A percentile compares a stretch with the other conserved stretches of the same genome.
phyloP scores from a whole-genome alignment of 2,329 filamentous ascomycete species.

The Aureobasidium leucospermi region DNA sequence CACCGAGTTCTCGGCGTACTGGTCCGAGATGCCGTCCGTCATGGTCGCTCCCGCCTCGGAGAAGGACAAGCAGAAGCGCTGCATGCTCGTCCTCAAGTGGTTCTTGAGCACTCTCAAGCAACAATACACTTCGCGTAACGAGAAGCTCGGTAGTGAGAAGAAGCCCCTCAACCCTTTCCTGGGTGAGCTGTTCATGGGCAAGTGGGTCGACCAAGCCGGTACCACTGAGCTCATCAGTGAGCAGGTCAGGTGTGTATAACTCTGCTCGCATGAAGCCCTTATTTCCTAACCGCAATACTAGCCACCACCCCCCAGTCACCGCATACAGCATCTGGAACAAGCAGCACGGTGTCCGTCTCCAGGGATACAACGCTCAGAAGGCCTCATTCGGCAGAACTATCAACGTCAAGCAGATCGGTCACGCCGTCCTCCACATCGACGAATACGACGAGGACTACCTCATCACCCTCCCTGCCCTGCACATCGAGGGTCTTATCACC shows the following conservation, averaged over 20 bases:
- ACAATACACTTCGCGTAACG: conserved; percentile 67
- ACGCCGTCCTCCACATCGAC: conserved; percentile 73
- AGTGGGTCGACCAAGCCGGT: conserved; percentile 77
- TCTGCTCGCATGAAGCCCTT: not conserved
- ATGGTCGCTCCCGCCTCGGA: conserved; percentile 78
- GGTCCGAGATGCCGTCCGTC: conserved; percentile 52
- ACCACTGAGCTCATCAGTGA: conserved; percentile 84
- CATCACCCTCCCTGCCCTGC: conserved; percentile 82
- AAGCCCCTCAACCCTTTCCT: conserved; percentile 96
- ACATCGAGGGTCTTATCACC: conserved; percentile 88
- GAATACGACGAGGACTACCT: conserved; percentile 65
- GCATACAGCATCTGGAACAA: conserved; percentile 89
- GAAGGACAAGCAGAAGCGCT: conserved; percentile 70
- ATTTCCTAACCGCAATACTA: conserved; percentile 21
- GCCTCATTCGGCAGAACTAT: conserved; percentile 91
- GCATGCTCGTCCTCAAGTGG: conserved; percentile 88
- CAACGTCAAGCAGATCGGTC: conserved; percentile 71
- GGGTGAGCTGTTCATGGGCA: conserved; percentile 86
- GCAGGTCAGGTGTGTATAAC: conserved; percentile 63
- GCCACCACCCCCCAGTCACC: conserved; percentile 88
- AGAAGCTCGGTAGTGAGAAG: conserved; percentile 85
- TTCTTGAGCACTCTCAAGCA: conserved; percentile 90
- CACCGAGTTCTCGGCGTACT: conserved; percentile 51
- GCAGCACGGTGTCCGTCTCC: conserved; percentile 65
- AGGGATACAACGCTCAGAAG: conserved; percentile 94